phyloP scores from a whole-genome alignment of 2,329 filamentous ascomycete species.

The Pyrenochaeta sp. region DNA sequence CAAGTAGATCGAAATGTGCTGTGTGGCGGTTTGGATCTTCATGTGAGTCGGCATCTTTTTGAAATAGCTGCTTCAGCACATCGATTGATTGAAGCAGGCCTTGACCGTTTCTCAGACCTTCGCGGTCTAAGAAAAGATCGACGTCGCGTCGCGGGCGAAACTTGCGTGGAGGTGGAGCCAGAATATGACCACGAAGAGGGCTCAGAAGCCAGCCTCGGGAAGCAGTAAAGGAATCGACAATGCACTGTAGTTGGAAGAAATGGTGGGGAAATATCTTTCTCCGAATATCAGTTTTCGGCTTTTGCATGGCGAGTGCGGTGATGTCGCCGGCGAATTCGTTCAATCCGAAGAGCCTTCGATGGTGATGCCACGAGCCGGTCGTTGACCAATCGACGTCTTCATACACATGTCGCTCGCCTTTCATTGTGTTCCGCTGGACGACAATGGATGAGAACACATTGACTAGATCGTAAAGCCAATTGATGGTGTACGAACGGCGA shows the following conservation, averaged over 20 bases:
- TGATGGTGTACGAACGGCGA: constrained; percentile 60
- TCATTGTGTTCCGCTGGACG: constrained; percentile 49
- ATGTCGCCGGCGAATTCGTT: constrained; percentile 57
- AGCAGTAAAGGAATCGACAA: constrained; percentile 58
- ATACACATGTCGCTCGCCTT: constrained; percentile 44
- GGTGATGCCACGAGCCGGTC: constrained; percentile 48
- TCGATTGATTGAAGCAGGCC: constrained; percentile 46
- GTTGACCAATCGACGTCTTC: constrained; percentile 56
- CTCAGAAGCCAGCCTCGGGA: constrained; percentile 56
- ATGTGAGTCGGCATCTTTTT: constrained; percentile 35
- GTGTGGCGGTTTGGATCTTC: constrained; percentile 26
- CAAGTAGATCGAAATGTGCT: constrained; percentile 24
- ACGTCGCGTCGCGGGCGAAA: constrained; percentile 55
- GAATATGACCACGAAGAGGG: constrained; percentile 46
- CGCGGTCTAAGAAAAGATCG: constrained; percentile 55
- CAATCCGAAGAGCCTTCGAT: constrained; percentile 55
- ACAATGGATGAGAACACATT: constrained; percentile 56
- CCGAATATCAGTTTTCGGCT: constrained; percentile 50
- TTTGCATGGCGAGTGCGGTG: constrained; percentile 58
- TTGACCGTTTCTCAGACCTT: constrained; percentile 33
- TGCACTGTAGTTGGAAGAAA: constrained; percentile 61
- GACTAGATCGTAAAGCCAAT: constrained; percentile 63
- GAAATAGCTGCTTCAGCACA: constrained; percentile 41
- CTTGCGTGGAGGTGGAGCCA: constrained; percentile 43
- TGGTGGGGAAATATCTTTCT: constrained; percentile 56